A percentile compares a stretch with the other conserved stretches of the same genome.
phyloP scores from a whole-genome alignment of 768 basidiomycete species.

The Pleurotus cornucopiae region DNA sequence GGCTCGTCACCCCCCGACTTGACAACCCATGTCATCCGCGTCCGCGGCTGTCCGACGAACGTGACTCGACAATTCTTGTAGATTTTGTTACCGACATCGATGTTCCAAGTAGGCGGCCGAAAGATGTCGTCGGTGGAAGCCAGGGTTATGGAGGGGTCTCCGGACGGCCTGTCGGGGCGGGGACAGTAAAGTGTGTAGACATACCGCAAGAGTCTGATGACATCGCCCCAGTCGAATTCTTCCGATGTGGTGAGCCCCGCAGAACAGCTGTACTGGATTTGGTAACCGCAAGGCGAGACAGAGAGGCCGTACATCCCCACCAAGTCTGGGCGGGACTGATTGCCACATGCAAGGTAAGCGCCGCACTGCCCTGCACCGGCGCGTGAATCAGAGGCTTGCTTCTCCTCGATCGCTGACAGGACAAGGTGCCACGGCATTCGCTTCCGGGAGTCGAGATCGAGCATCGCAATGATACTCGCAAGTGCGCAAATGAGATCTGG shows the following conservation, averaged over 20 bases:
- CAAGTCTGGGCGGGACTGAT: conserved; percentile 9
- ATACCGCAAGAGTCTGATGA: conserved; percentile 1
- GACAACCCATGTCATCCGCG: not conserved
- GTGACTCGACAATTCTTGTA: conserved; percentile 3
- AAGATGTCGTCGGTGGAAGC: not conserved
- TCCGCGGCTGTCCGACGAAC: conserved; percentile 5
- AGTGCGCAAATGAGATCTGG: too few species aligned
- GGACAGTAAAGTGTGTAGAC: conserved; percentile 8
- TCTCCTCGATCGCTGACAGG: too few species aligned
- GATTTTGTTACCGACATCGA: not conserved
- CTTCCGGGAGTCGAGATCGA: too few species aligned
- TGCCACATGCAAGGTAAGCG: conserved; percentile 5
- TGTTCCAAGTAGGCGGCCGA: conserved; percentile 2
- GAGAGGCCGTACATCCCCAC: conserved; percentile 3
- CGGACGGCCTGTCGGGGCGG: not conserved
- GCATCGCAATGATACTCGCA: too few species aligned
- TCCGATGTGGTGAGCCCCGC: too few species aligned
- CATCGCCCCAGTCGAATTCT: not conserved
- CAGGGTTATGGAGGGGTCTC: conserved; percentile 5
- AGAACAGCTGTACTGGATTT: too few species aligned
- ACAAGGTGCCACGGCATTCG: too few species aligned
- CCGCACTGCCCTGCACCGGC: not conserved
- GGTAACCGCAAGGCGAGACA: not conserved
- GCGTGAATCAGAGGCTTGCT: not conserved
- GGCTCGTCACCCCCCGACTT: too few species aligned